Evolutionary conservation across 83 land plant genomes (phyloP), one percentile per base, ranked within the genome.

Genomic region (Picea abies): DNA sequence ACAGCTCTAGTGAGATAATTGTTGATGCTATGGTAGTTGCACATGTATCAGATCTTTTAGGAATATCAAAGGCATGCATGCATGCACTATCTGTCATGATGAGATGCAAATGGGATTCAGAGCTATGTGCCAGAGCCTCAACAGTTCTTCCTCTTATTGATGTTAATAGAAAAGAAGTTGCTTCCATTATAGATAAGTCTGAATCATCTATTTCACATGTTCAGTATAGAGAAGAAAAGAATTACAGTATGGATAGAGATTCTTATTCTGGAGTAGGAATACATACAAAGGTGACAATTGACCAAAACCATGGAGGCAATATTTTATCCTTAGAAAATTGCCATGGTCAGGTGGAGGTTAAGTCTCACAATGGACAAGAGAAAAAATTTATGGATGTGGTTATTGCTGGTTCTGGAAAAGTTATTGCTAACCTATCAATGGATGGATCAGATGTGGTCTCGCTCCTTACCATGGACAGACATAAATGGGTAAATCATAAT

Each of bases 1-100:
- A 89, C 88, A 93, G 93, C 84, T 90, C 98, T 71, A 95, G 89
- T 89, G 98, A 96, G 68, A 94, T 96, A 64, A 94, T 94, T 49
- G 98, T 94, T 84, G 93, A 95, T 26, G 98, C 98, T 81, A 90
- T 96, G 91, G 98, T 96, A 79, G 98, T 97, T 61, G 97, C 98
- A 66, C 98, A 96, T 83, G 83, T 94, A 70, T 94, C 97, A 68
- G 92, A 93, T 66, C 90, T 96, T 3, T 90, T 94, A 66, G 87
- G 94, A 82, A 82, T 90, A 41, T 96, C 98, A 78, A 94, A 92
- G 84, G 94, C 98, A 67, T 96, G 98, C 85, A 93, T 89, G 93
- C 91, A 93, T 81, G 88, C 98, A 60, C 87, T 96, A 12, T 90
- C 96, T 84, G 87, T 87, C 20, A 81, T 94, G 58, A 88, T 87